Base-by-base conservation (phyloP, 768 basidiomycete genomes). In the Russula earlei region DNA sequence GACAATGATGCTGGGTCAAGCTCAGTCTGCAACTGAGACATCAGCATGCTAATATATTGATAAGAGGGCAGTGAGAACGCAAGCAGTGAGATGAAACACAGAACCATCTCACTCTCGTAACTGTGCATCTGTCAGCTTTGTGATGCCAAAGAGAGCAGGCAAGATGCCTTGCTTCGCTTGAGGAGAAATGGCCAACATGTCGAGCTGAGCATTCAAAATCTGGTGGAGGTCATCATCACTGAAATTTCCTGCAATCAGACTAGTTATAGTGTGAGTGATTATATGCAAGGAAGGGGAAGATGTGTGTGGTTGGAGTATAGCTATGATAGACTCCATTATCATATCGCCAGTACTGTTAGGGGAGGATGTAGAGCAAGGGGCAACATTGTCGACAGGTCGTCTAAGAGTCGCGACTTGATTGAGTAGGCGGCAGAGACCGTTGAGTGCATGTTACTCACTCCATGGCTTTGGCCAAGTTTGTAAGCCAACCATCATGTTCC, bases 131-230 rank as follows among this genome's bases (percentile, higher is more conserved):
- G n/a, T n/a, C n/a, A n/a, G n/a, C n/a, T n/a, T n/a, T n/a, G n/a
- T n/a, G n/a, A n/a, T n/a, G n/a, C n/a, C n/a, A n/a, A n/a, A n/a
- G n/a, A n/a, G n/a, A n/a, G n/a, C n/a, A n/a, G n/a, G n/a, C n/a
- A n/a, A n/a, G n/a, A n/a, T n/a, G n/a, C n/a, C n/a, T n/a, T n/a
- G n/a, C n/a, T n/a, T n/a, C n/a, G n/a, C n/a, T n/a, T n/a, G n/a
- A n/a, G n/a, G n/a, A 5, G 50, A 51, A 42, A 51, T 51, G 20
- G 50, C 50, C 40, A 51, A 42, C 9, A 31, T 10, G 40, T 51
- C 40, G 10, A 51, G 50, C 20, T 51, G 40, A 8, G 27, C 40
- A 33, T 31, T 33, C 43, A 54, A 40, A 46, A 45, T 17, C 15
- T 33, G 19, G 14, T 11, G 1, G n/a, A 52, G 17, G 20, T n/a